Base-by-base conservation (phyloP, 208 protist genomes). In the Crithidia sp. region DNA sequence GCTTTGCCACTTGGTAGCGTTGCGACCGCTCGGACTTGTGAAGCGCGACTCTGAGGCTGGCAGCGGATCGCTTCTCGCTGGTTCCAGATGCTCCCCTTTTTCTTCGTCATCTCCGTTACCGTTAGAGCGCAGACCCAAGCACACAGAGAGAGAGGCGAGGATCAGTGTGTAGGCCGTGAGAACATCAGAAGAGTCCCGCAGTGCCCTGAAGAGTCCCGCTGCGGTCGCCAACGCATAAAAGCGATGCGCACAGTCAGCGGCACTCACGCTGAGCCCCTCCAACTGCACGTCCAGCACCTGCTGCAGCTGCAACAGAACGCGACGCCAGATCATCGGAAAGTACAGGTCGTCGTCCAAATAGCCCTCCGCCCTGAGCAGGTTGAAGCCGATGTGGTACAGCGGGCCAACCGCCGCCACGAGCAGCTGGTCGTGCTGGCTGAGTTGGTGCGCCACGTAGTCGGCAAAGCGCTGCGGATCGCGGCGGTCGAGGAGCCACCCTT, bases 321-420 rank as follows among this genome's bases (percentile, higher is more conserved):
- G 67, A n/a, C 68, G 52, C 75, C 75, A 80, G 28, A 45, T 6
- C 53, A 61, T 17, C 6, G 71, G 71, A 28, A 65, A 44, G 45
- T 53, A 44, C 3, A 37, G 7, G 0, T 16, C 10, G 57, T 54
- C 54, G 10, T 12, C 47, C 67, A 74, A 19, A 0, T 71, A 44
- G 9, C 63, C 61, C 57, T 74, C 52, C 45, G 45, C 16, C 55
- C 61, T 19, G 13, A 80, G 60, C 16, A 74, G 52, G 40, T 7
- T 69, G n/a, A 75, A 74, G 2, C 62, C 75, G 16, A 74, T 60
- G 61, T 80, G 75, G 63, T 80, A 80, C 7, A 80, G 52, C 3
- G 71, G 62, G 8, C 71, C 71, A 8, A 76, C 71, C 0, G 61
- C 52, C 2, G 43, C 50, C 12, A 76, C 37, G 19, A 58, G 71